These are phyloP conservation scores for peach (Prunus persica) DNA, from an alignment of 306 rosid genomes.

Conservation along the genomic window Prunus_persica_NCBIv2 NC_034015.1:2797001-2797500, in stretches of 20 bases:
- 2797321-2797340: neutral
- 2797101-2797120: constrained; percentile 72
- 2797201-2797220: constrained; percentile 77
- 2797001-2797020: no score
- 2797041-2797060: no score
- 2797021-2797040: no score
- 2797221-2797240: constrained; percentile 88
- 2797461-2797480: no score
- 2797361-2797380: no score
- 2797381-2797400: no score
- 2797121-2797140: constrained; percentile 65
- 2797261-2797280: constrained; percentile 85
- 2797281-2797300: constrained; percentile 39
- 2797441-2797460: no score
- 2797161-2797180: constrained; percentile 68
- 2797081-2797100: constrained; percentile 35
- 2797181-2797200: constrained; percentile 62
- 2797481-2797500: no score
- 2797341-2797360: no score
- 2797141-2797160: constrained; percentile 63
- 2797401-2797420: no score
- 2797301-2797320: constrained; percentile 18
- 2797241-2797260: constrained; percentile 67
- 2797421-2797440: no score
- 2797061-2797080: no score